Percentiles rank a stretch among this genome's conserved stretches.
Conservation (phyloP, 768 basidiomycete species). For the Ramaria sp. region DNA sequence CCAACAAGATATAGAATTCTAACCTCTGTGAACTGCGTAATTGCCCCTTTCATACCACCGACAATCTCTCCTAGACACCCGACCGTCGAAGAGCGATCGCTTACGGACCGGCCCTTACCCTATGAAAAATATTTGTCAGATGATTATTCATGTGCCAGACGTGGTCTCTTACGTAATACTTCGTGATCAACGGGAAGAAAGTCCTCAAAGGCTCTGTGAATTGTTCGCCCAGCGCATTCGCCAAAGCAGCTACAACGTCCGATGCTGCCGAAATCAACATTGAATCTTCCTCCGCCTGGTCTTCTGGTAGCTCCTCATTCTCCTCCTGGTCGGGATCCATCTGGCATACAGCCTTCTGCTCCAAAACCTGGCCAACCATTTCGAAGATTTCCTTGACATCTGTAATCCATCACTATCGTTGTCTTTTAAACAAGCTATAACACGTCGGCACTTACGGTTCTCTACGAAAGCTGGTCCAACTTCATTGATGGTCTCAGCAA, state of each 20-base stretch:
- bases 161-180: constrained; percentile 69
- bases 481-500: constrained; percentile 87
- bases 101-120: constrained; percentile 79
- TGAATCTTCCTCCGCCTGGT: constrained; percentile 93
- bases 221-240: constrained; percentile 73
- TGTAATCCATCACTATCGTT: constrained; percentile 17
- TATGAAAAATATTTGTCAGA: constrained; percentile 19
- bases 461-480: constrained; percentile 83
- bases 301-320: constrained; percentile 61
- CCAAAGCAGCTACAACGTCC: constrained; percentile 86
- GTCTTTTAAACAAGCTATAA: constrained; percentile 8
- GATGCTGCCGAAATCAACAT: constrained; percentile 89
- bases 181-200: constrained; percentile 85
- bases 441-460: constrained; percentile 38
- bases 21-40: constrained; percentile 71
- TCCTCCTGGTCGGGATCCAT: constrained; percentile 92
- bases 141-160: background rate
- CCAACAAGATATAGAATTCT: background rate
- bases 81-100: constrained; percentile 87
- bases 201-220: constrained; percentile 71
- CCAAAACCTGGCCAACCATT: constrained; percentile 76
- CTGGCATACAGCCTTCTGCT: constrained; percentile 93
- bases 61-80: constrained; percentile 95
- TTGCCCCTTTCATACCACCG: constrained; percentile 75
- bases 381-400: constrained; percentile 70